Evolutionary conservation across 2,329 filamentous ascomycete species (phyloP).

Genomic region (Neonectria faginata): DNA sequence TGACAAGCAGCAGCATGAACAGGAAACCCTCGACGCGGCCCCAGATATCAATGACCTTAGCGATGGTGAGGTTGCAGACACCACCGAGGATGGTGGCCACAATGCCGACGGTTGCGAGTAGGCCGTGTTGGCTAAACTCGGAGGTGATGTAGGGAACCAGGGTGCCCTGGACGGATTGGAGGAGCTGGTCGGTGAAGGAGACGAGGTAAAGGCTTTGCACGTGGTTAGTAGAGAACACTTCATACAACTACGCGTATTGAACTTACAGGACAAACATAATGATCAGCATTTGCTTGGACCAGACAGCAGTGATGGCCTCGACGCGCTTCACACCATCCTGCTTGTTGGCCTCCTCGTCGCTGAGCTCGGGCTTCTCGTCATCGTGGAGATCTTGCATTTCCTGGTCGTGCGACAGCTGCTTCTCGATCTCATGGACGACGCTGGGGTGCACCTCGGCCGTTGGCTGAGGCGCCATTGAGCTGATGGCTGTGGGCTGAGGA

Average conservation of each 20-base stretch:
- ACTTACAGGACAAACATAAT: slow-evolving; percentile 54
- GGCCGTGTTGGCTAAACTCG: slow-evolving; percentile 71
- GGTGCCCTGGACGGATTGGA: slow-evolving; percentile 56
- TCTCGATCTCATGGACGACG: slow-evolving; percentile 4
- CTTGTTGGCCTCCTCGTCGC: slow-evolving; percentile 41
- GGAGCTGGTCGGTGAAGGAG: slow-evolving; percentile 52
- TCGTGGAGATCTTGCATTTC: not conserved
- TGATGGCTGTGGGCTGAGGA: slow-evolving; percentile 4
- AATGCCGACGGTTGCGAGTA: slow-evolving; percentile 74
- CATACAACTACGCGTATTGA: not conserved
- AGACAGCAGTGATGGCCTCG: slow-evolving; percentile 54
- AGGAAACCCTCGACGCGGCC: slow-evolving; percentile 61
- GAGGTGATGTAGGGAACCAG: slow-evolving; percentile 75
- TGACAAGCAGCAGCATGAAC: slow-evolving; percentile 56
- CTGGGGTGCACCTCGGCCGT: slow-evolving; percentile 4
- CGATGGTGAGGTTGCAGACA: slow-evolving; percentile 55
- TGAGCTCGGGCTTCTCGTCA: slow-evolving; percentile 6
- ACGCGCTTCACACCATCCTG: slow-evolving; percentile 54
- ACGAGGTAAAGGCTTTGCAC: slow-evolving; percentile 55
- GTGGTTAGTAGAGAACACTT: not conserved
- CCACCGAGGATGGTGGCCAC: slow-evolving; percentile 62
- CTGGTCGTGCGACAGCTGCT: not conserved
- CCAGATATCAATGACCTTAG: slow-evolving; percentile 63
- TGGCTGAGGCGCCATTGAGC: slow-evolving; percentile 1
- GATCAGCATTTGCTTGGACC: slow-evolving; percentile 52